Evolutionary conservation across 2,329 filamentous ascomycete genomes (phyloP).

Genomic region (Cyphellophora attinorum): DNA sequence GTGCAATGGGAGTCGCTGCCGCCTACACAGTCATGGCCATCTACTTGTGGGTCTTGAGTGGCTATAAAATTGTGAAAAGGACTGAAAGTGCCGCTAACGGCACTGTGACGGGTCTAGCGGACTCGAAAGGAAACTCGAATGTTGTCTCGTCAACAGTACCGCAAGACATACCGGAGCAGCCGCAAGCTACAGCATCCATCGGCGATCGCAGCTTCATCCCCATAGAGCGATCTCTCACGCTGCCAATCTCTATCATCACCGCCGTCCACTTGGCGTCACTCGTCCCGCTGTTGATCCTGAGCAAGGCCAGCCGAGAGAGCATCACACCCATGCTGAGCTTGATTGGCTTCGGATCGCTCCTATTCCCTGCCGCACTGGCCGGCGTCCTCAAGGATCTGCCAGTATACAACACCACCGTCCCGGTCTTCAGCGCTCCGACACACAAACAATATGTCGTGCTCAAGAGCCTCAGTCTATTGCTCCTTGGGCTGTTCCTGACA

Average conservation of each 20-base stretch:
- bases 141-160: conserved; percentile 6
- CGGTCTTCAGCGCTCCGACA: conserved; percentile 7
- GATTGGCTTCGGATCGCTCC: conserved; percentile 13
- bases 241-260: conserved; percentile 60
- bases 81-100: conserved; percentile 7
- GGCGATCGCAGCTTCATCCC: conserved; percentile 17
- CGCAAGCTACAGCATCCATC: conserved; percentile 2
- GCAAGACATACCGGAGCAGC: too few relatives aligned
- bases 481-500: conserved; percentile 84
- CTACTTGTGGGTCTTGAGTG: conserved; percentile 84
- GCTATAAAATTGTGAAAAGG: conserved; percentile 36
- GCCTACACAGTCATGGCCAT: conserved; percentile 96
- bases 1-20: conserved; percentile 90
- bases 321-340: conserved; percentile 4
- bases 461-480: conserved; percentile 84
- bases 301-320: conserved; percentile 54
- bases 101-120: conserved; percentile 18
- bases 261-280: conserved; percentile 66
- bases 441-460: conserved; percentile 40
- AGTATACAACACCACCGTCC: conserved; percentile 51
- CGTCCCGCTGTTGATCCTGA: conserved; percentile 79
- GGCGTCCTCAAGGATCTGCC: conserved; percentile 28
- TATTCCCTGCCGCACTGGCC: conserved; percentile 38
- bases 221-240: conserved; percentile 30
- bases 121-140: neutral